phyloP scores from a whole-genome alignment of 176 grass and related monocot species.

The Avena sativa region DNA sequence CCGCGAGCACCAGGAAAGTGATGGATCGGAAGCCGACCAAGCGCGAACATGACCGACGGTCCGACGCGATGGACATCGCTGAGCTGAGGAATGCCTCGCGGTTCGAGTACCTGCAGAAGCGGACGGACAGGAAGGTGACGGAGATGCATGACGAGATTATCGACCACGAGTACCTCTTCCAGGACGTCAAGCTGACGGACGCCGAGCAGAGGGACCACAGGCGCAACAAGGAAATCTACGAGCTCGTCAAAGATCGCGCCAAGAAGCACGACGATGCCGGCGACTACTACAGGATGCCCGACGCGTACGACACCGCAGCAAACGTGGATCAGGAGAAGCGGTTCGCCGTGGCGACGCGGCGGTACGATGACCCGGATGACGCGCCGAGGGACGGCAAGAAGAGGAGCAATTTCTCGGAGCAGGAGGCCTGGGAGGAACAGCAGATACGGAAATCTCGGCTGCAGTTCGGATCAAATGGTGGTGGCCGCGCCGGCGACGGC shows the following conservation, averaged over 20 bases:
- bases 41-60: slow-evolving; percentile 25
- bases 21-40: slow-evolving; percentile 31
- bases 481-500: background rate
- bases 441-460: slow-evolving; percentile 40
- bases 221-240: slow-evolving; percentile 31
- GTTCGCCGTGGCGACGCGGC: slow-evolving; percentile 33
- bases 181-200: slow-evolving; percentile 31
- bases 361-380: background rate
- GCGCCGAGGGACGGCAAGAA: background rate
- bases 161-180: slow-evolving; percentile 37
- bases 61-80: slow-evolving; percentile 26
- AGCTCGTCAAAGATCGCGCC: background rate
- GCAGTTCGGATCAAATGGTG: slow-evolving; percentile 38
- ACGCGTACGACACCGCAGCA: slow-evolving; percentile 39
- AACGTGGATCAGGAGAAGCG: slow-evolving; percentile 41
- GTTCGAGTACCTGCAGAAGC: slow-evolving; percentile 23
- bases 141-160: background rate
- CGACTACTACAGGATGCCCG: slow-evolving; percentile 48
- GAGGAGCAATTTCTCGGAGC: slow-evolving; percentile 13
- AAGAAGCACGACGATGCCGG: background rate
- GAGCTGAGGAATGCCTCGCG: slow-evolving; percentile 34
- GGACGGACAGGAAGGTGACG: slow-evolving; percentile 21
- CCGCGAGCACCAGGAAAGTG: slow-evolving; percentile 32
- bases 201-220: slow-evolving; percentile 25
- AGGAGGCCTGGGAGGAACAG: slow-evolving; percentile 51